phyloP scores from a whole-genome alignment of 2,329 filamentous ascomycete genomes.

The Claviceps monticola region DNA sequence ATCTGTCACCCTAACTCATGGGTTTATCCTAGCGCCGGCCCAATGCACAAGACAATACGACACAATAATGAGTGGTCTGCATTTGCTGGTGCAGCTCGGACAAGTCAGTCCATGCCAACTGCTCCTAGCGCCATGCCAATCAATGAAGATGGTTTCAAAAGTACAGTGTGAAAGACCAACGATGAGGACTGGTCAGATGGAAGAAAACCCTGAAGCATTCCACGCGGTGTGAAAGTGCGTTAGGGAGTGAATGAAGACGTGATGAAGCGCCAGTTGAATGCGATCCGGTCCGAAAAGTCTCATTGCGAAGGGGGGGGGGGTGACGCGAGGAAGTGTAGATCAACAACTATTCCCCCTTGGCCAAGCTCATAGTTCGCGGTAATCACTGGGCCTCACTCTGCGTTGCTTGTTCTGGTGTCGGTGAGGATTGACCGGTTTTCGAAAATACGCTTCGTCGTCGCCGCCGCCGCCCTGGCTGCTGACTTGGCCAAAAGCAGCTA shows the following conservation, averaged over 20 bases:
- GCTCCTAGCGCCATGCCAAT: not conserved
- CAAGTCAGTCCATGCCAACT: not conserved
- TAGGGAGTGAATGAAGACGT: no score
- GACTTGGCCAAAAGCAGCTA: conserved; percentile 31
- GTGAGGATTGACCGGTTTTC: conserved; percentile 90
- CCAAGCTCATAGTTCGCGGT: conserved; percentile 56
- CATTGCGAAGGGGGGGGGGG: no score
- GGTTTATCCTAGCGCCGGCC: not conserved
- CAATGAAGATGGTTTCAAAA: not conserved
- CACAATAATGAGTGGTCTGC: not conserved
- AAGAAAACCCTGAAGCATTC: not conserved
- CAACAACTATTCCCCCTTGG: not conserved
- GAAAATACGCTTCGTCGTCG: conserved; percentile 86
- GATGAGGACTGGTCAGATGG: no score
- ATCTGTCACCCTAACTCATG: not conserved
- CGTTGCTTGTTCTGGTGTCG: conserved; percentile 72
- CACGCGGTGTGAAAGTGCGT: not conserved
- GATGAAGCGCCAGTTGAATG: no score
- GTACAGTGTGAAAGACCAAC: not conserved
- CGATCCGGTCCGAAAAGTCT: no score
- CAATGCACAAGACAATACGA: not conserved
- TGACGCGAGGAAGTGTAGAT: no score
- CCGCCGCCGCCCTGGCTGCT: conserved; percentile 27
- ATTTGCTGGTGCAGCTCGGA: not conserved
- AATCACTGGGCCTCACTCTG: conserved; percentile 76